Evolutionary conservation across 2,329 filamentous ascomycete genomes (phyloP).

Genomic region (Aspergillus piperis): DNA sequence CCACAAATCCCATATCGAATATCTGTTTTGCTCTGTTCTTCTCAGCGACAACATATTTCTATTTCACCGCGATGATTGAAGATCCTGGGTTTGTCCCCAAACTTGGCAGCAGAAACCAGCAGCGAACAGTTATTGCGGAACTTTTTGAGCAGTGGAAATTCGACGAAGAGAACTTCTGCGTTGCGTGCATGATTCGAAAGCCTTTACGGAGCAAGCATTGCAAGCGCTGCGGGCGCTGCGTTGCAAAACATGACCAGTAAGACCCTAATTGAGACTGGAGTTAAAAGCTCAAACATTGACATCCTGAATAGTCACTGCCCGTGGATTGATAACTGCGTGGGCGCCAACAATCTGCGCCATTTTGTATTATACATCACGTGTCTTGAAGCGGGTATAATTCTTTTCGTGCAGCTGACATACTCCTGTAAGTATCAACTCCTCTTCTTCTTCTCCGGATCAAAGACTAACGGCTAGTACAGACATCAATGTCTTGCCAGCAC

Average conservation of each 20-base stretch:
- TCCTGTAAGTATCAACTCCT: slow-evolving; percentile 59
- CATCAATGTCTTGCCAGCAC: slow-evolving; percentile 59
- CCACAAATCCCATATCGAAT: slow-evolving; percentile 71
- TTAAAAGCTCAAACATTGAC: slow-evolving; percentile 1
- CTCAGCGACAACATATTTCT: slow-evolving; percentile 77
- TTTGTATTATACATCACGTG: slow-evolving; percentile 88
- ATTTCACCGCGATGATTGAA: slow-evolving; percentile 77
- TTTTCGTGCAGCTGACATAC: slow-evolving; percentile 71
- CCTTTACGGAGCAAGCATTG: slow-evolving; percentile 96
- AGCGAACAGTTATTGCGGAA: slow-evolving; percentile 85
- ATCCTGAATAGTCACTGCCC: slow-evolving; percentile 74
- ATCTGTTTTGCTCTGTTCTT: slow-evolving; percentile 69
- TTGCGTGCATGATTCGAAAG: slow-evolving; percentile 89
- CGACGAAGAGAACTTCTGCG: slow-evolving; percentile 91
- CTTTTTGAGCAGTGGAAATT: slow-evolving; percentile 84
- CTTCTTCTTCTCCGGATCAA: background rate
- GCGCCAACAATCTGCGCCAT: slow-evolving; percentile 92
- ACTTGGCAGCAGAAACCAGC: slow-evolving; percentile 81
- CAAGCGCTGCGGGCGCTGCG: slow-evolving; percentile 83
- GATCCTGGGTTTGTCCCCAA: slow-evolving; percentile 95
- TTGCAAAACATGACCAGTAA: slow-evolving; percentile 96
- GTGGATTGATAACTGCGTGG: slow-evolving; percentile 96
- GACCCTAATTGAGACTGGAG: slow-evolving; percentile 37
- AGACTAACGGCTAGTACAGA: slow-evolving; percentile 49
- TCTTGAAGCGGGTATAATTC: slow-evolving; percentile 72